Base-by-base conservation (phyloP, 169 alveolate genomes). In the Cryptosporidium sp. region DNA sequence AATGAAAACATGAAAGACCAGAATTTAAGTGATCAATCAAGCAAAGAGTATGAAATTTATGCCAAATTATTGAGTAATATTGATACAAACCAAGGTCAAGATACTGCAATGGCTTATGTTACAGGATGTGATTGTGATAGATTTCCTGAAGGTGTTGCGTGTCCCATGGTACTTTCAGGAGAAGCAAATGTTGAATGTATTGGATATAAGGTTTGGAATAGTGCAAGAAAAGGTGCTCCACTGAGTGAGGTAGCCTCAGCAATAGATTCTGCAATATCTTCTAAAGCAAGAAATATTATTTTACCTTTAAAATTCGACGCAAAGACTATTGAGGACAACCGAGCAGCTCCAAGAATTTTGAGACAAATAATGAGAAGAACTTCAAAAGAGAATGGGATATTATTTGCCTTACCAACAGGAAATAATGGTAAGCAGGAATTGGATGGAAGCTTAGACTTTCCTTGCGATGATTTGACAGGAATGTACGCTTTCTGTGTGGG, bases 401-500 rank as follows among this genome's bases (percentile, higher is more conserved):
- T 80, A 65, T 80, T 80, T 62, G 89, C 89, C 10, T 37, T 80
- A 18, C 89, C 89, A 43, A 80, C 89, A 45, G 89, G 89, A 18
- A 80, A 80, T 65, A 29, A 80, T 45, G 89, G 89, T 16, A 43
- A 12, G 12, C 89, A 80, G 65, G 68, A 65, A 6, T 18, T 80
- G 33, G 68, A 80, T 26, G 70, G 71, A 26, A 59, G 48, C 31
- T n/a, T 80, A 12, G 89, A 80, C 45, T 80, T 80, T 62, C 89
- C 89, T 23, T 80, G 89, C n/a, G 89, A 80, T 37, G 89, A 80
- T 80, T 62, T 80, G 70, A 62, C 80, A n/a, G 89, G 89, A 31
- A 80, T 80, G 74, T 80, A 80, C 45, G 89, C 89, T 62, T 80
- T 80, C 37, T 80, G 89, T 65, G 89, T 80, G 16, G 89, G 89